Percentiles rank a stretch among this genome's conserved stretches.
Evolutionary conservation across 345 rosid genomes (phyloP).

Genomic region (Citropsis articulata): DNA sequence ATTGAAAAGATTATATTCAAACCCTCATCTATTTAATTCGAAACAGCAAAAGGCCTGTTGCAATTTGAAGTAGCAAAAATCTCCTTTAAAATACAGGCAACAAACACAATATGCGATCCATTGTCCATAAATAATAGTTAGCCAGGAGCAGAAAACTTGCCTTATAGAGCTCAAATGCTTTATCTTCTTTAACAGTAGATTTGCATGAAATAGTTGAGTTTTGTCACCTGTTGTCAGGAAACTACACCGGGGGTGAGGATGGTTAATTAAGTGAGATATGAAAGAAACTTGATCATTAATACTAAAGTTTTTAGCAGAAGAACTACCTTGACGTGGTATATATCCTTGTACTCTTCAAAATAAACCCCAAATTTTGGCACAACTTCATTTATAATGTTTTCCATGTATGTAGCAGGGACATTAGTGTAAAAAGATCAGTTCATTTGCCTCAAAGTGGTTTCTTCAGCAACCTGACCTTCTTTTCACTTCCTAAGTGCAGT

Average conservation of each 20-base stretch:
- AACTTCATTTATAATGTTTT: too few relatives aligned
- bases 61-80: background rate
- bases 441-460: too few relatives aligned
- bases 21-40: background rate
- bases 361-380: too few relatives aligned
- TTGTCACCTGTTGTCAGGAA: constrained; percentile 4
- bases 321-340: too few relatives aligned
- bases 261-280: too few relatives aligned
- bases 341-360: too few relatives aligned
- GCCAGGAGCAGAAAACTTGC: constrained; percentile 18
- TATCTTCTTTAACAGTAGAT: constrained; percentile 25
- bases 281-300: too few relatives aligned
- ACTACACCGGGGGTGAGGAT: background rate
- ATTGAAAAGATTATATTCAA: background rate
- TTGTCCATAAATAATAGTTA: background rate
- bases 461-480: too few relatives aligned
- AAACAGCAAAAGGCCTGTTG: background rate
- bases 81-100: background rate
- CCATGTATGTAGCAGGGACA: too few relatives aligned
- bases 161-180: constrained; percentile 32
- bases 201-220: constrained; percentile 34
- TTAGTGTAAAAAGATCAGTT: too few relatives aligned
- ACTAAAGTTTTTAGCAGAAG: too few relatives aligned
- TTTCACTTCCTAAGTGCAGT: too few relatives aligned
- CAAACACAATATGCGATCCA: background rate